These are phyloP conservation scores for Boletus smithii DNA, from an alignment of 1,284 basidiomycete species.

Conservation along the genomic window DNA sequence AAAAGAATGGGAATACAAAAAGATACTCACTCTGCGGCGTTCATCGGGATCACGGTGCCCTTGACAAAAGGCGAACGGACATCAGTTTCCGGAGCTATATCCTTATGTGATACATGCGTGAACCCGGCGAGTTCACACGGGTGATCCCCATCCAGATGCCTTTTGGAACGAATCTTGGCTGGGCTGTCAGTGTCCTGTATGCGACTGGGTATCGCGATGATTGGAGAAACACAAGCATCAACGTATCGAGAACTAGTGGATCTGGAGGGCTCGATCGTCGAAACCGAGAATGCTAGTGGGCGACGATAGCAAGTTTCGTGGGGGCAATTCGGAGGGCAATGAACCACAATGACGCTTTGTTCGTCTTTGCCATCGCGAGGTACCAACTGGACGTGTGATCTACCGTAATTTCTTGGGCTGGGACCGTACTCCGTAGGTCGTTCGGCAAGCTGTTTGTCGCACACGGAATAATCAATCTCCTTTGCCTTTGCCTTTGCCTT, in stretches of 20 bases:
- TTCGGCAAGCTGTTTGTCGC: conserved; percentile 4
- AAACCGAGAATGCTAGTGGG: background rate
- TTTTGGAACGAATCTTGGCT: conserved; percentile 1
- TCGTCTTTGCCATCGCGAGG: conserved; percentile 10
- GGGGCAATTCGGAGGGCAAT: conserved; percentile 23
- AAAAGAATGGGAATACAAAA: background rate
- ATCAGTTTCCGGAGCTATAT: conserved; percentile 17
- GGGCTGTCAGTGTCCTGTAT: background rate
- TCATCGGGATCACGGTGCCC: conserved; percentile 23
- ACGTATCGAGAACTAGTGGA: conserved; percentile 18
- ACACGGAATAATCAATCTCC: background rate
- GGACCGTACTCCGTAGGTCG: background rate
- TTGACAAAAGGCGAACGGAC: conserved; percentile 30
- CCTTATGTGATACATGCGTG: conserved; percentile 15
- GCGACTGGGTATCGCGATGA: conserved; percentile 10
- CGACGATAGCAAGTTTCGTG: conserved; percentile 18
- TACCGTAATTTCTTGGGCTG: conserved; percentile 8
- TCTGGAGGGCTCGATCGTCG: background rate
- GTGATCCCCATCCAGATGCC: conserved; percentile 1
- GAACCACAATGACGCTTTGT: conserved; percentile 18
- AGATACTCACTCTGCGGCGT: conserved; percentile 22
- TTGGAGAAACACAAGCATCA: conserved; percentile 30
- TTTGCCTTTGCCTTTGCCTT: conserved; percentile 9
- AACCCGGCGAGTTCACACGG: conserved; percentile 10
- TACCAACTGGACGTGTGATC: conserved; percentile 29